Conservation (phyloP, 306 rosid species). For the Malus fusca region DNA sequence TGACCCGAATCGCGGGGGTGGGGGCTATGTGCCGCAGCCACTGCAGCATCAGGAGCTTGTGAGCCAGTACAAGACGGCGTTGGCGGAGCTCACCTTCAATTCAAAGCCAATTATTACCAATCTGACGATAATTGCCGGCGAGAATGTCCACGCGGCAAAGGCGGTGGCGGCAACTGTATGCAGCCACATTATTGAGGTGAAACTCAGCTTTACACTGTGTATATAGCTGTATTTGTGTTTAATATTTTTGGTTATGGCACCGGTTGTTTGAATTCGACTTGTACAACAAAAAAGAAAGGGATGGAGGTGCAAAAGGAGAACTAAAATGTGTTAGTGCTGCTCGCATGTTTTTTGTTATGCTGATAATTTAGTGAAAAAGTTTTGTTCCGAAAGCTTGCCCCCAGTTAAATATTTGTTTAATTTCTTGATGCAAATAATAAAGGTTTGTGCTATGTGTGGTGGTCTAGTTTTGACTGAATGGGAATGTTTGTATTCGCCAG, state of each 20-base stretch:
- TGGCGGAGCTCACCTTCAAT: conserved; percentile 85
- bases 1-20: conserved; percentile 44
- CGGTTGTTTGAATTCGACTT: conserved; percentile 34
- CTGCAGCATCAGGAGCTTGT: conserved; percentile 61
- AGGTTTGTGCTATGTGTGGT: conserved; percentile 8
- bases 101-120: conserved; percentile 86
- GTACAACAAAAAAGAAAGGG: conserved; percentile 19
- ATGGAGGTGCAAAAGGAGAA: conserved; percentile 13
- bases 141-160: conserved; percentile 56
- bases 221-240: conserved; percentile 35
- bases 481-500: conserved; percentile 3
- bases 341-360: conserved; percentile 3
- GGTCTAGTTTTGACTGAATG: background rate
- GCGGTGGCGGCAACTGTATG: conserved; percentile 61
- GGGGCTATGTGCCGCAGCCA: conserved; percentile 68
- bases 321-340: background rate
- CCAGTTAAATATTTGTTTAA: background rate
- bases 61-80: conserved; percentile 61
- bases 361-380: conserved; percentile 4
- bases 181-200: conserved; percentile 90
- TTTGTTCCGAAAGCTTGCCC: background rate
- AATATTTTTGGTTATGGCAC: conserved; percentile 23
- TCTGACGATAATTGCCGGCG: conserved; percentile 86
- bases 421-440: background rate
- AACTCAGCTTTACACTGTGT: conserved; percentile 40